A percentile compares a stretch with the other conserved stretches of the same genome.
These are phyloP conservation scores for Hansenula lynferdii DNA, from an alignment of 1,139 yeast species.

Conservation along the genomic window DNA sequence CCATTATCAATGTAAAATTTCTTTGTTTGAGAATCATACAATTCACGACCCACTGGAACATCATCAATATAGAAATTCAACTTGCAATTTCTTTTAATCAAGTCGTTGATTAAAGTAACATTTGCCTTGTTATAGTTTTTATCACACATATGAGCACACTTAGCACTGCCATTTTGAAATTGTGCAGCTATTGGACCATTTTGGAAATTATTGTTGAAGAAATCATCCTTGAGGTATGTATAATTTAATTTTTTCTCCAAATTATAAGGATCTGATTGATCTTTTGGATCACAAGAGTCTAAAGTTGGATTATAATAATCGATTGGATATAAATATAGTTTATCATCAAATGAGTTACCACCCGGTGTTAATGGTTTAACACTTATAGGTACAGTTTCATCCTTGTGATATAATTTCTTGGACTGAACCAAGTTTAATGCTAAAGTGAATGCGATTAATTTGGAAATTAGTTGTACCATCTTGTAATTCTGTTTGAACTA, in stretches of 20 bases:
- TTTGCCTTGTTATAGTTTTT: constrained; percentile 16
- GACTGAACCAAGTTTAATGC: not conserved
- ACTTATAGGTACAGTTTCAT: constrained; percentile 17
- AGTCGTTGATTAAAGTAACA: constrained; percentile 19
- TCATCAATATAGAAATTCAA: constrained; percentile 24
- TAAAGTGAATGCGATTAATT: not conserved
- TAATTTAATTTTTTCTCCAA: not conserved
- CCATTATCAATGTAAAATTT: constrained; percentile 22
- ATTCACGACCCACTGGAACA: constrained; percentile 23
- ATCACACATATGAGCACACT: constrained; percentile 19
- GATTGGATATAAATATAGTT: constrained; percentile 21
- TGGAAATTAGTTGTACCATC: not conserved
- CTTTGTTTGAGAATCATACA: constrained; percentile 21
- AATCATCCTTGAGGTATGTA: constrained; percentile 10
- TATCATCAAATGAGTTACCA: constrained; percentile 21
- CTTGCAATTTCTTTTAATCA: constrained; percentile 23
- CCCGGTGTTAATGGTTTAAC: constrained; percentile 24
- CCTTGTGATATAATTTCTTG: constrained; percentile 10
- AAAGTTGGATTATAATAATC: constrained; percentile 20
- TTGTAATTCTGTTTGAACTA: too few species aligned
- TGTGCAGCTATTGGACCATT: constrained; percentile 20
- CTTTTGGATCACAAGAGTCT: constrained; percentile 14
- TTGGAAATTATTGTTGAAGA: constrained; percentile 16
- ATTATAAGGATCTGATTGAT: constrained; percentile 6
- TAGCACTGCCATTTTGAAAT: constrained; percentile 9